A percentile compares a stretch with the other conserved stretches of the same genome.
Conservation (phyloP, 371 early-diverging fungal species). For the Batkoa obscura region DNA sequence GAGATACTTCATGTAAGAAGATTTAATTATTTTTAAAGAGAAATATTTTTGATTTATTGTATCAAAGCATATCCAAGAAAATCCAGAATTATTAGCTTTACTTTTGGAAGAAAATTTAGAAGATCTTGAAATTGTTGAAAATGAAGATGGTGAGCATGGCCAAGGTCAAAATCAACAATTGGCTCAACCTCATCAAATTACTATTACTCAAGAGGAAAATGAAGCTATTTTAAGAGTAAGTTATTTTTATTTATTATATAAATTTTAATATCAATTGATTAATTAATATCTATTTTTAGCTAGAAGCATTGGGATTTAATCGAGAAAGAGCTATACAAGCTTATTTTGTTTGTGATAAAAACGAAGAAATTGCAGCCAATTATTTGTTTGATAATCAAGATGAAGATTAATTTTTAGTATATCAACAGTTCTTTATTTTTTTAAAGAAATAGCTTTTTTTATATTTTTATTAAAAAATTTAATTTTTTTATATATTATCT, state of each 20-base stretch:
- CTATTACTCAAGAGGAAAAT: neutral
- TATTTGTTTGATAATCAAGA: constrained; percentile 68
- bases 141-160: neutral
- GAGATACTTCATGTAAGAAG: constrained; percentile 54
- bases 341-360: constrained; percentile 91
- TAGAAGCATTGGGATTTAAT: constrained; percentile 79
- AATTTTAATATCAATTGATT: too few relatives aligned
- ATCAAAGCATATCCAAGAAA: constrained; percentile 33
- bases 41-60: neutral
- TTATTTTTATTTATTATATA: neutral
- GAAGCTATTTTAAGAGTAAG: neutral
- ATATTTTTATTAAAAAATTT: too few relatives aligned
- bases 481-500: too few relatives aligned
- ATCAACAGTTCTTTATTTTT: neutral
- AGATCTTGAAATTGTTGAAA: constrained; percentile 25
- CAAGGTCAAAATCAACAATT: neutral
- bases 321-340: constrained; percentile 70
- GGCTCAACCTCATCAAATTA: neutral
- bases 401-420: constrained; percentile 13
- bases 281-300: constrained; percentile 17
- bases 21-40: too few relatives aligned
- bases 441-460: too few relatives aligned
- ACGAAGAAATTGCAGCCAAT: constrained; percentile 93
- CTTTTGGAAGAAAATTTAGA: constrained; percentile 35
- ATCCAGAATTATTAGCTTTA: constrained; percentile 66